Percentiles rank a stretch among this genome's conserved stretches.
Conservation (phyloP, 2,329 filamentous ascomycete genomes). For the Nothophaeocryptopus gaeumannii region DNA sequence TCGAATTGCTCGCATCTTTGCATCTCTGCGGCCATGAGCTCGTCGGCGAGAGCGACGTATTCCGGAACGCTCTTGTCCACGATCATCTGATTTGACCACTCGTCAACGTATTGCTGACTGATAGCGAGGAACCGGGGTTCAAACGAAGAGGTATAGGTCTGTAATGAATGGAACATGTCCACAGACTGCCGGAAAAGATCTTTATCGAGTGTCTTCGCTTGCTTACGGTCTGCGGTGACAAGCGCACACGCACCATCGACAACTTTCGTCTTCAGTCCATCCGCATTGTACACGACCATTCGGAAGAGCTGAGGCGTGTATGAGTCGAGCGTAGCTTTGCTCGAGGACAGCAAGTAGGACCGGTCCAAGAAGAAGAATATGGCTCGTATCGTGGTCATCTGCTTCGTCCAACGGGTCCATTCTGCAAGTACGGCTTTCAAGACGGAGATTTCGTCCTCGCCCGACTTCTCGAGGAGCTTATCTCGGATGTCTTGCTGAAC, state of each 20-base stretch:
- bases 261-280: slow-evolving; percentile 52
- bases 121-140: slow-evolving; percentile 69
- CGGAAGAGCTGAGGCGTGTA: slow-evolving; percentile 76
- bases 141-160: slow-evolving; percentile 75
- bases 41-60: slow-evolving; percentile 70
- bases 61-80: slow-evolving; percentile 61
- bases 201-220: slow-evolving; percentile 56
- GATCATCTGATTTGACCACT: slow-evolving; percentile 67
- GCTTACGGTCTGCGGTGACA: slow-evolving; percentile 67
- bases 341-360: slow-evolving; percentile 75
- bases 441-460: slow-evolving; percentile 60
- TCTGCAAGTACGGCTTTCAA: slow-evolving; percentile 58
- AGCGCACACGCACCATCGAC: slow-evolving; percentile 73
- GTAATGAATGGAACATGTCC: slow-evolving; percentile 79
- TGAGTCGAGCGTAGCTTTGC: slow-evolving; percentile 73
- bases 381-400: slow-evolving; percentile 76
- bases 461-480: slow-evolving; percentile 56
- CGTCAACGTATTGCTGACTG: slow-evolving; percentile 65
- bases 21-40: slow-evolving; percentile 69
- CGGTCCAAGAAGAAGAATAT: slow-evolving; percentile 94
- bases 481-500: slow-evolving; percentile 55
- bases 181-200: slow-evolving; percentile 68
- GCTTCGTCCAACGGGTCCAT: slow-evolving; percentile 77
- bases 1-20: slow-evolving; percentile 75
- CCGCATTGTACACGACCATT: slow-evolving; percentile 55